Base-by-base conservation (phyloP, 371 early-diverging fungal species). In the Syncephalastrum monosporum region DNA sequence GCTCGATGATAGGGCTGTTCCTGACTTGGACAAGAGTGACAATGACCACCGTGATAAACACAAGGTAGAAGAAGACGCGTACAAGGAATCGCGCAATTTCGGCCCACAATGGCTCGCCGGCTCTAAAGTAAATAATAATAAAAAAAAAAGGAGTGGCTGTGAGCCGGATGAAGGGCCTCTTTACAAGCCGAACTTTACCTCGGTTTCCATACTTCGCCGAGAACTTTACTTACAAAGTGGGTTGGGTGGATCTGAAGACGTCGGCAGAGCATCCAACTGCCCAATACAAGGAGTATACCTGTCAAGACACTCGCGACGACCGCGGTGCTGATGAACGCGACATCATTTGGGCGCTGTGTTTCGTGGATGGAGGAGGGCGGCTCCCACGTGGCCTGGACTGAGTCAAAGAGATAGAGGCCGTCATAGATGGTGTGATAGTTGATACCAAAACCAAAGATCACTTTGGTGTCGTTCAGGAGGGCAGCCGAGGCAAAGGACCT, bases 21-120 rank as follows among this genome's bases (percentile, higher is more conserved):
- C 60, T 48, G 8, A 72, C 61, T 45, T 73, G 73, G 2, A 69
- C 14, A 14, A 67, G 45, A 14, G 69, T 42, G 24, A 64, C 47
- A 10, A 57, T 49, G n/a, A 61, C 55, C 1, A 67, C 50, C 1
- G 50, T 50, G 17, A 63, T 45, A 23, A 69, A 69, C 1, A 69
- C 42, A 1, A 50, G 51, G 17, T 59, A 46, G 33, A 67, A 65
- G 0, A 53, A 43, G 2, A 67, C 21, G 5, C 69, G 51, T 56
- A 65, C 64, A 7, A 65, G 29, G 4, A 70, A 47, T 1, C 73
- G 63, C 38, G 57, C 42, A 0, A 60, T 45, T 47, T 73, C 73
- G 23, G 70, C 70, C 73, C 73, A 73, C 13, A 64, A 21, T 10
- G 73, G 73, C 45, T 73, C 73, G 5, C 73, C 73, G 6, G 67